Evolutionary conservation across 108 stramenopile genomes (phyloP).

Genomic region (Cyclotella baltica): DNA sequence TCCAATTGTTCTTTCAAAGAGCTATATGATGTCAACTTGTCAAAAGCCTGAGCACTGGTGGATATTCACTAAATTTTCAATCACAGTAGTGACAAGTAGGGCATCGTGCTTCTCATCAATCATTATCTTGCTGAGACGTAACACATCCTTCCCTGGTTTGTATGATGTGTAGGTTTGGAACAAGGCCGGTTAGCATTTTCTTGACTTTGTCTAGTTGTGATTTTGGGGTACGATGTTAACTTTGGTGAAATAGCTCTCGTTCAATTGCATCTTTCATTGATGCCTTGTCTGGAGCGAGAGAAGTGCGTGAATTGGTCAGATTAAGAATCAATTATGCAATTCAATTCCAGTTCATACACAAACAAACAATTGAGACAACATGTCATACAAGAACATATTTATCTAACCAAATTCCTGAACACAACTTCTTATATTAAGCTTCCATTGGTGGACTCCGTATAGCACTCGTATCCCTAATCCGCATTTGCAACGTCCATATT

Average conservation of each 20-base stretch:
- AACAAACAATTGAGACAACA: neutral
- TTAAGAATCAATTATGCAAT: no score
- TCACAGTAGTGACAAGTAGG: constrained; percentile 94
- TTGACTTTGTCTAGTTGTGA: constrained; percentile 73
- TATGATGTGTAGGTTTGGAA: constrained; percentile 80
- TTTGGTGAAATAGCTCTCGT: constrained; percentile 82
- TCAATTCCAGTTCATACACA: no score
- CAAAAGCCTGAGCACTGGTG: constrained; percentile 93
- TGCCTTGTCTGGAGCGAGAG: constrained; percentile 30
- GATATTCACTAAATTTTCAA: constrained; percentile 98
- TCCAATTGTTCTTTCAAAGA: no score
- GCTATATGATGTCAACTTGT: constrained; percentile 93
- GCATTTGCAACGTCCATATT: constrained; percentile 96
- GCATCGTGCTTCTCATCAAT: constrained; percentile 88
- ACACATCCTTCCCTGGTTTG: constrained; percentile 91
- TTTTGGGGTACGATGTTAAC: constrained; percentile 92
- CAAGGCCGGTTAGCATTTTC: constrained; percentile 59
- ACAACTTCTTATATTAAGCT: constrained; percentile 80
- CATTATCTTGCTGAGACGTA: constrained; percentile 76
- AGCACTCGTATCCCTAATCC: constrained; percentile 91
- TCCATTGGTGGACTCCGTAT: constrained; percentile 89
- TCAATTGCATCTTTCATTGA: constrained; percentile 71
- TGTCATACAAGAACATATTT: neutral
- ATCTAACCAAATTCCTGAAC: constrained; percentile 67
- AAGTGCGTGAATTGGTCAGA: neutral